Conservation (phyloP, 768 basidiomycete genomes). For the Kwoniella mangroviensis region DNA sequence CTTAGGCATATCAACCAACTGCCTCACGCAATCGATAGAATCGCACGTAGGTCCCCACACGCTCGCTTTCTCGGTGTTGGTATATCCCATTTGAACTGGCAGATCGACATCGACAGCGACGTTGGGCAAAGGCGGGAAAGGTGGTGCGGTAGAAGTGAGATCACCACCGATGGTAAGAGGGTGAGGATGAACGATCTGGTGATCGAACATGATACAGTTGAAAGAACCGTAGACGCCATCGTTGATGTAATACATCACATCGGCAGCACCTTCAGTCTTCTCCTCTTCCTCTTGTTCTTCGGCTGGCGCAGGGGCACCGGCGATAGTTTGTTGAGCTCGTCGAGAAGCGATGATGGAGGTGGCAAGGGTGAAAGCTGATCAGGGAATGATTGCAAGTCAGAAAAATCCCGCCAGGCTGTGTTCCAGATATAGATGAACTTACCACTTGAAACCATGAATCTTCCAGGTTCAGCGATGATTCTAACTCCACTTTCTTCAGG, state of each 20-base stretch:
- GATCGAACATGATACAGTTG: slow-evolving; percentile 86
- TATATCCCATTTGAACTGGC: slow-evolving; percentile 57
- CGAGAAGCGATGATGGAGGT: slow-evolving; percentile 91
- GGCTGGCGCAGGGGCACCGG: slow-evolving; percentile 58
- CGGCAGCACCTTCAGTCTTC: slow-evolving; percentile 56
- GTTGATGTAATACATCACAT: slow-evolving; percentile 99
- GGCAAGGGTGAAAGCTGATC: slow-evolving; percentile 82
- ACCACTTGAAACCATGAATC: slow-evolving; percentile 79
- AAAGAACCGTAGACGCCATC: slow-evolving; percentile 90
- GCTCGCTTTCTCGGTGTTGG: slow-evolving; percentile 60
- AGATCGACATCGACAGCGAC: slow-evolving; percentile 56
- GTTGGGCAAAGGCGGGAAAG: slow-evolving; percentile 56
- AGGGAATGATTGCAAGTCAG: neutral
- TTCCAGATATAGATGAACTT: neutral
- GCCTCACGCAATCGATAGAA: slow-evolving; percentile 84
- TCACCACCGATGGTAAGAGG: slow-evolving; percentile 60
- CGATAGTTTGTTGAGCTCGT: slow-evolving; percentile 40
- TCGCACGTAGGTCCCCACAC: slow-evolving; percentile 99
- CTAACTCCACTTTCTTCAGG: slow-evolving; percentile 67
- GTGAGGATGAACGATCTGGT: slow-evolving; percentile 83
- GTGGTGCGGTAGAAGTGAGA: slow-evolving; percentile 31
- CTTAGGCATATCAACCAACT: slow-evolving; percentile 67
- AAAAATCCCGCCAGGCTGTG: too few relatives aligned
- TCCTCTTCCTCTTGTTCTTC: slow-evolving; percentile 55
- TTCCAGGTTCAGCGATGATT: slow-evolving; percentile 93